Base-by-base conservation (phyloP, 1,139 yeast genomes). In the Taphrina communis region DNA sequence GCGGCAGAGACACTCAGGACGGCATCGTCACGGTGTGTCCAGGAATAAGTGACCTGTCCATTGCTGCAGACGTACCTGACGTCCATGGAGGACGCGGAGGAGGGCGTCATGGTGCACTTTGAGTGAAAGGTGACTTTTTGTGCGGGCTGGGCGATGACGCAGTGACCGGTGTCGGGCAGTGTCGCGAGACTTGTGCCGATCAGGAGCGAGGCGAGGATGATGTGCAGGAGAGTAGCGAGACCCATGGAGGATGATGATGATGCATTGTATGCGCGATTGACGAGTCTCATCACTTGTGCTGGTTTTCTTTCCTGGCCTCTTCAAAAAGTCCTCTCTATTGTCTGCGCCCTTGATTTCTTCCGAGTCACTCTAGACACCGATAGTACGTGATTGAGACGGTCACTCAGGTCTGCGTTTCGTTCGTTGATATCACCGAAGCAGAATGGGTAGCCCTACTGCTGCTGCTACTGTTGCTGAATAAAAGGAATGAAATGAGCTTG, bases 91-190 rank as follows among this genome's bases (percentile, higher is more conserved):
- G 53, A 21, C 2, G 48, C 4, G 42, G 14, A 39, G 4, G 31
- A 25, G 31, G 31, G 31, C 31, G 4, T 2, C 36, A 50, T 31
- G 8, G 35, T 11, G n/a, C 53, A 50, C 2, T 21, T 21, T 2
- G 36, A 21, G 12, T 50, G 53, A 8, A 11, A 50, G 36, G n/a
- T 2, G 11, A 50, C 53, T 25, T 50, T 11, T 11, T 8, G 53
- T 2, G 36, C 53, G 11, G 19, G 19, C 8, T 50, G 53, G 1
- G 53, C 53, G 38, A 50, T 8, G 11, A 9, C 19, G 21, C 53
- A 50, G 53, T 50, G 21, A 11, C 35, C 53, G 36, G n/a, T 21
- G n/a, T 21, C 53, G 8, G 53, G 53, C 8, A 50, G n/a, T 6
- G n/a, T 19, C 36, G 53, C 53, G 12, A 12, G 48, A n/a, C 12